Evolutionary conservation across 164 flowering plant genomes (phyloP).

Genomic region (Magnolia officinalis): DNA sequence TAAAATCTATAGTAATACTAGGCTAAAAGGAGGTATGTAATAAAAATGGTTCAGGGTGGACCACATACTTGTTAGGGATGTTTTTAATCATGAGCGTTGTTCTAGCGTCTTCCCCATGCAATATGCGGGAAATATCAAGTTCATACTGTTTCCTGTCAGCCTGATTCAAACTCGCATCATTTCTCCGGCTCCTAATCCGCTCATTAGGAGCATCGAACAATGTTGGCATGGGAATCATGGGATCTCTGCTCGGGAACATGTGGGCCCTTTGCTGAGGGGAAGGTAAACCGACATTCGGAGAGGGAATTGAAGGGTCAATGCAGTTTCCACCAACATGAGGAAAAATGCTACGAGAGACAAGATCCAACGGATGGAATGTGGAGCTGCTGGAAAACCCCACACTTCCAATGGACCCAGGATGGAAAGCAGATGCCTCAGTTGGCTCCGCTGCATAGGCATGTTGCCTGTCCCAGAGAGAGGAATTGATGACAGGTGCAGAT

Average conservation of each 20-base stretch:
- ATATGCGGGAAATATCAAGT: conserved; percentile 71
- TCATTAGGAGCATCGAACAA: conserved; percentile 67
- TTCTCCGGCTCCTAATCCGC: conserved; percentile 43
- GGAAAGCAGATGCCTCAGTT: conserved; percentile 58
- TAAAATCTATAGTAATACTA: too few relatives aligned
- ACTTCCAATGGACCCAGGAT: conserved; percentile 72
- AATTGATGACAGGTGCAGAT: conserved; percentile 77
- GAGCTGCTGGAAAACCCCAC: conserved; percentile 47
- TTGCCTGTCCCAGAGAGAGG: conserved; percentile 70
- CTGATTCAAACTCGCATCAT: conserved; percentile 46
- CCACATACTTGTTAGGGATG: conserved; percentile 82
- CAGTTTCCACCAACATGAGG: conserved; percentile 52
- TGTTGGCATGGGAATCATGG: conserved; percentile 47
- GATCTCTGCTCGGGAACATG: conserved; percentile 70
- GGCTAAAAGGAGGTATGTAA: background rate
- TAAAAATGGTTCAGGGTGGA: background rate
- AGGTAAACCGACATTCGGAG: conserved; percentile 49
- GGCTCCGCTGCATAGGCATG: conserved; percentile 58
- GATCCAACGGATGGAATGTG: conserved; percentile 59
- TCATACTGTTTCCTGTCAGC: conserved; percentile 71
- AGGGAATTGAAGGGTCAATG: conserved; percentile 49
- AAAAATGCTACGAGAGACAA: conserved; percentile 59
- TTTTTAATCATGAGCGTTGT: conserved; percentile 89
- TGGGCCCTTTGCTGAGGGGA: conserved; percentile 63
- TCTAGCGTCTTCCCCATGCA: conserved; percentile 61